Evolutionary conservation across 2,329 filamentous ascomycete genomes (phyloP), one percentile per base, ranked within the genome.

Genomic region (Cladophialophora psammophila): DNA sequence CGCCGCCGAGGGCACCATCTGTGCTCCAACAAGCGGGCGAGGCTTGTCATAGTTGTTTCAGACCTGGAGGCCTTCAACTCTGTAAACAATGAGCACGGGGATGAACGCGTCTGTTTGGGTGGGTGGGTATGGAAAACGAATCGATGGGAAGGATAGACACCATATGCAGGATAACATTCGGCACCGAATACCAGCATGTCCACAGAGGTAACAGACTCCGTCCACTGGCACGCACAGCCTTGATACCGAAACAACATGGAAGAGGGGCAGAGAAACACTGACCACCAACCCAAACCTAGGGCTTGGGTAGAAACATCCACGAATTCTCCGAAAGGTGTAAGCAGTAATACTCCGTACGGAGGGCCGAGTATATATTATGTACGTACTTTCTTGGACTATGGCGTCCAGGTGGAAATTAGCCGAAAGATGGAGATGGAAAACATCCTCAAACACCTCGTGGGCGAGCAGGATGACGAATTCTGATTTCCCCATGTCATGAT

Each of bases 381-480:
- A 61, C 45, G 59, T 53, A 53, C 42, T 53, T 52, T 53, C 45
- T 53, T 20, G 59, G 40, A 15, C 34, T 1, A 20, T 38, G 15
- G 59, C 59, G 34, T 48, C 34, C 2, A 20, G 15, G 59, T 61
- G 59, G 59, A 61, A 61, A 61, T 61, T 61, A 40, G 35, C 32
- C 35, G 32, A 57, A n/a, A 26, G 26, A 15, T 20, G 7, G 9
- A 20, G 6, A 42, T 13, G 7, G 18, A 6, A 12, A 57, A 9
- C 10, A 8, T 36, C 35, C 32, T 40, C 32, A 26, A 13, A 26
- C 32, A 57, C n/a, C 12, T 18, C 35, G 53, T 18, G 8, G 34
- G 35, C n/a, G 53, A n/a, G 5, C 18, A 31, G 31, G 35, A 26
- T 31, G 36, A 34, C 56, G 56, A 18, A 40, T 35, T 60, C 42